Base-by-base conservation (phyloP, 2,329 filamentous ascomycete genomes). In the Fusarium foetens region DNA sequence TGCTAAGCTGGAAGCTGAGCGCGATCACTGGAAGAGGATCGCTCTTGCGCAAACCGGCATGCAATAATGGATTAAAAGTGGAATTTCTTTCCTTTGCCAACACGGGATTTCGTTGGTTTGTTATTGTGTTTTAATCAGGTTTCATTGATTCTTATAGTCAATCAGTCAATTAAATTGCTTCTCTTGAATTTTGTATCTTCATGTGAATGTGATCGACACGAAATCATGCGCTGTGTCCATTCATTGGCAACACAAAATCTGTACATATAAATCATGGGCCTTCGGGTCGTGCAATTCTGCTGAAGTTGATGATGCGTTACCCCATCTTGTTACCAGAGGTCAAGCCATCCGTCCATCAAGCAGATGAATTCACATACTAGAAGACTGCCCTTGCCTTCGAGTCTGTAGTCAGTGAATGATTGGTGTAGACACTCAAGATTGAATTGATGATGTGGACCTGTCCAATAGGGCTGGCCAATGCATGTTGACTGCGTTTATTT, bases 11-110 rank as follows among this genome's bases (percentile, higher is more conserved):
- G 87, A 91, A 81, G 86, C 87, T 43, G 90, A 91, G 79, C 86
- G 89, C 76, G 89, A 90, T 81, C 87, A 91, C 78, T 92, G 89
- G 89, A 91, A 90, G 85, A 82, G 82, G 71, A 79, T 88, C 70
- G 88, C 88, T 66, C 79, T 87, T 63, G 80, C 80, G 68, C 82
- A 83, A 72, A 75, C 80, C 60, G 80, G 80, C 73, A 72, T 77
- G 71, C 77, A 79, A 76, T 79, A 76, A 70, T 69, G 68, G 72
- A 77, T 68, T 43, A 69, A 68, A 77, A 77, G 76, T 77, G 76
- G 76, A 77, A 77, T 77, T 77, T 68, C 76, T 77, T 49, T 77
- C 75, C 55, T 77, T 77, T 43, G 76, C 69, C 74, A 72, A 64
- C 38, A 42, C 45, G 66, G 70, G 68, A 71, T 68, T 59, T 42